phyloP scores from a whole-genome alignment of 1,284 basidiomycete species.

The Malassezia japonica region DNA sequence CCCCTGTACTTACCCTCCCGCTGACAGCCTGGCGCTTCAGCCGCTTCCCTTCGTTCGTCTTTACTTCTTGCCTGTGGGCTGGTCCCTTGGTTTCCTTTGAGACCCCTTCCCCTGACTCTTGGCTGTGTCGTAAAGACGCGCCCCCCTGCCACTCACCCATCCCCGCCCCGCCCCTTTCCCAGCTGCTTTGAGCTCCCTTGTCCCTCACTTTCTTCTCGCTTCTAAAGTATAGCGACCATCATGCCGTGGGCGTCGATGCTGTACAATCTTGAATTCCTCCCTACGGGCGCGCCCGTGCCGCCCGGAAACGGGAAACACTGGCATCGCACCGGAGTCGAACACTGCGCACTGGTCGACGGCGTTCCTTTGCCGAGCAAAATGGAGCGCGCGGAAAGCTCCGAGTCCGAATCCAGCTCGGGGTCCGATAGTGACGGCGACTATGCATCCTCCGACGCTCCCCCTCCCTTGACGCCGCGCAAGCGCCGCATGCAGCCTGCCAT shows the following conservation, averaged over 20 bases:
- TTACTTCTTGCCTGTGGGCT: neutral
- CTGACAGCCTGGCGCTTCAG: constrained; percentile 9
- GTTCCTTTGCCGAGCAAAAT: neutral
- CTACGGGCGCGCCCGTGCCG: no score
- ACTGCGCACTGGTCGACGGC: no score
- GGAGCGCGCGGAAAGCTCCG: neutral
- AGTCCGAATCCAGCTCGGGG: neutral
- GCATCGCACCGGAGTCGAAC: no score
- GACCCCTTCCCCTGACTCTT: neutral
- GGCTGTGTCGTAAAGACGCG: no score
- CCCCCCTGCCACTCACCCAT: neutral
- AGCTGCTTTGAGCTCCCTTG: neutral
- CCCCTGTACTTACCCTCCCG: neutral
- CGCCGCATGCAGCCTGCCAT: no score
- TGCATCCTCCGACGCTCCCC: no score
- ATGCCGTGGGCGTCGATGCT: constrained; percentile 3
- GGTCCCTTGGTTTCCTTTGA: neutral
- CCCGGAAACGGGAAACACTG: no score
- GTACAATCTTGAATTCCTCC: constrained; percentile 1
- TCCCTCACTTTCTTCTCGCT: neutral
- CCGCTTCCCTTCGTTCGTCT: neutral
- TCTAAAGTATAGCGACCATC: neutral
- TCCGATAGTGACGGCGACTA: neutral
- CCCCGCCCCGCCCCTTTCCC: neutral
- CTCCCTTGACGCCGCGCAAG: neutral